These are phyloP conservation scores for Ceriops decandra DNA, from an alignment of 345 rosid species.

Conservation along the genomic window DNA sequence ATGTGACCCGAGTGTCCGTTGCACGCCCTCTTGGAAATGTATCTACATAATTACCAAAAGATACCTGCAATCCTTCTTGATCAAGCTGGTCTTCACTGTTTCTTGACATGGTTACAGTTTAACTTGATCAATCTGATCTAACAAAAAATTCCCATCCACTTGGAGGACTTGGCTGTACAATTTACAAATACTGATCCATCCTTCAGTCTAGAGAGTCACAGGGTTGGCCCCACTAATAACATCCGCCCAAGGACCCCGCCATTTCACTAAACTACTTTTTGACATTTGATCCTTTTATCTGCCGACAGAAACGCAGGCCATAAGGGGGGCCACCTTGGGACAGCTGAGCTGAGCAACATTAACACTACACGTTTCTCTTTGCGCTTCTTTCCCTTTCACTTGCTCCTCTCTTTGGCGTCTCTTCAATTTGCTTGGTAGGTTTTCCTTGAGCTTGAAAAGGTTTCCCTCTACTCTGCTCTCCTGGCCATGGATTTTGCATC, in stretches of 20 bases:
- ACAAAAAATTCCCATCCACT: not conserved
- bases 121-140: not conserved
- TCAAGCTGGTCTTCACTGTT: conserved; percentile 9
- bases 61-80: not conserved
- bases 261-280: conserved; percentile 10
- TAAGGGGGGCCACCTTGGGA: conserved; percentile 1
- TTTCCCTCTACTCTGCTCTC: not conserved
- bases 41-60: not conserved
- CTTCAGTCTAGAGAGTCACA: not conserved
- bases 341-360: not conserved
- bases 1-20: no score
- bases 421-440: not conserved
- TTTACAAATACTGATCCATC: no score
- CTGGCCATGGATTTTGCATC: conserved; percentile 36
- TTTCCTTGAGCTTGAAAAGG: not conserved
- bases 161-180: not conserved
- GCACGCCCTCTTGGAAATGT: no score
- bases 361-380: not conserved
- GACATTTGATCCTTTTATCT: conserved; percentile 25
- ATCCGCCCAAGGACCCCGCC: not conserved
- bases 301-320: conserved; percentile 47
- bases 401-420: not conserved
- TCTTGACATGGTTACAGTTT: not conserved
- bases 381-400: not conserved
- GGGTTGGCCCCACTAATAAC: conserved; percentile 16